phyloP scores from a whole-genome alignment of 495 filamentous ascomycete genomes.

The Penicillium alfredii region DNA sequence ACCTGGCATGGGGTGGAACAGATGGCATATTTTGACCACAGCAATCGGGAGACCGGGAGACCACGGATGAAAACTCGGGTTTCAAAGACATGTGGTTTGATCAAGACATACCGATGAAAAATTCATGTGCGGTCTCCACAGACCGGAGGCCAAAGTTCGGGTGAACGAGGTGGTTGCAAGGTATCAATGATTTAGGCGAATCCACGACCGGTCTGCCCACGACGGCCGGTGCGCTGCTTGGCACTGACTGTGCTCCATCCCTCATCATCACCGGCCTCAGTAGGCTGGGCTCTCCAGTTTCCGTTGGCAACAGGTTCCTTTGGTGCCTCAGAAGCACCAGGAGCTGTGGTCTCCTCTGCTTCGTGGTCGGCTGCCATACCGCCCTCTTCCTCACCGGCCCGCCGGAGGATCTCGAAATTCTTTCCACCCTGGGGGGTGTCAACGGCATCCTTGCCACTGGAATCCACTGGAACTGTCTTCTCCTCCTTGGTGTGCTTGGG shows the following conservation, averaged over 20 bases:
- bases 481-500: slow-evolving; percentile 47
- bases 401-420: slow-evolving; percentile 51
- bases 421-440: slow-evolving; percentile 39
- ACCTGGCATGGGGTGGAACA: slow-evolving; percentile 3
- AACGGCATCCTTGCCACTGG: slow-evolving; percentile 42
- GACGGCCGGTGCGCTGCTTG: slow-evolving; percentile 48
- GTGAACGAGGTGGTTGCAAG: slow-evolving; percentile 24
- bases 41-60: no score
- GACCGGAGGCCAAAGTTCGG: slow-evolving; percentile 10
- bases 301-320: slow-evolving; percentile 42
- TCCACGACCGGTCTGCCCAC: slow-evolving; percentile 42
- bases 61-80: no score
- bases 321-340: slow-evolving; percentile 29
- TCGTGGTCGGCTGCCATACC: slow-evolving; percentile 34
- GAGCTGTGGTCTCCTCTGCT: slow-evolving; percentile 20
- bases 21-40: slow-evolving; percentile 15
- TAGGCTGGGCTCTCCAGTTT: slow-evolving; percentile 30
- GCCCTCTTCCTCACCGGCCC: slow-evolving; percentile 43
- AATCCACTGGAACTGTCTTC: slow-evolving; percentile 41
- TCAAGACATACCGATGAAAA: no score
- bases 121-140: slow-evolving; percentile 3
- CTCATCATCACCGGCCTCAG: slow-evolving; percentile 54
- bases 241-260: slow-evolving; percentile 71
- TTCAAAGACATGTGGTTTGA: no score
- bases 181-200: slow-evolving; percentile 47